Percentiles rank a stretch among this genome's conserved stretches.
phyloP scores from a whole-genome alignment of 108 stramenopile species.

The Conticribra guillardii region DNA sequence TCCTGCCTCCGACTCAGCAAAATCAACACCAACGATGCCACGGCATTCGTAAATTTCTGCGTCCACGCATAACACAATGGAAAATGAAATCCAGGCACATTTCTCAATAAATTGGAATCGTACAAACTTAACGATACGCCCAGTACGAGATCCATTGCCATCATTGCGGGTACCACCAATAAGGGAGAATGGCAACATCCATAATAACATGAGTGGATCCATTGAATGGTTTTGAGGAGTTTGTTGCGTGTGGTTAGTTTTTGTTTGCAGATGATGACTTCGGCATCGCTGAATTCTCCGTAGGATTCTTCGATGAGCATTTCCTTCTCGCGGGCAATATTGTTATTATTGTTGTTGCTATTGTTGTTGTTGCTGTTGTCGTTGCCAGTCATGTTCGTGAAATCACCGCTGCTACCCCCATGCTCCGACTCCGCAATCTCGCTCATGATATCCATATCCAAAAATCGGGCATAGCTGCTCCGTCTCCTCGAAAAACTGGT shows the following conservation, averaged over 20 bases:
- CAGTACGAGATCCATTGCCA: constrained; percentile 21
- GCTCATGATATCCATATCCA: constrained; percentile 19
- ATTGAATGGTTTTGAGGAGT: no score
- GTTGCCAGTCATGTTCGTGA: neutral
- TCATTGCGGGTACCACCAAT: constrained; percentile 15
- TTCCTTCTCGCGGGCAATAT: no score
- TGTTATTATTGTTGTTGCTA: no score
- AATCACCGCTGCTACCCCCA: neutral
- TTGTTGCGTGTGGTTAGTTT: no score
- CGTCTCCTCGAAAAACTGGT: constrained; percentile 12
- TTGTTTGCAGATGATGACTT: no score
- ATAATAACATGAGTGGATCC: no score
- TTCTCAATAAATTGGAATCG: constrained; percentile 28
- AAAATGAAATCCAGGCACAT: constrained; percentile 33
- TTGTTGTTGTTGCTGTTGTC: no score
- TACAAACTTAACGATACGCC: constrained; percentile 27
- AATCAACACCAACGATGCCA: constrained; percentile 30
- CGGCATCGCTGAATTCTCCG: no score
- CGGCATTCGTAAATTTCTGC: constrained; percentile 32
- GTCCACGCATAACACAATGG: constrained; percentile 28
- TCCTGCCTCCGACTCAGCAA: constrained; percentile 21
- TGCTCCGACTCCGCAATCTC: constrained; percentile 11
- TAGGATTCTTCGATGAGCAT: constrained; percentile 30
- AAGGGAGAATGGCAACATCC: constrained; percentile 10
- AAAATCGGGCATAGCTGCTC: constrained; percentile 23